Evolutionary conservation across 306 rosid species (phyloP).

Genomic region (Arachis stenosperma): DNA sequence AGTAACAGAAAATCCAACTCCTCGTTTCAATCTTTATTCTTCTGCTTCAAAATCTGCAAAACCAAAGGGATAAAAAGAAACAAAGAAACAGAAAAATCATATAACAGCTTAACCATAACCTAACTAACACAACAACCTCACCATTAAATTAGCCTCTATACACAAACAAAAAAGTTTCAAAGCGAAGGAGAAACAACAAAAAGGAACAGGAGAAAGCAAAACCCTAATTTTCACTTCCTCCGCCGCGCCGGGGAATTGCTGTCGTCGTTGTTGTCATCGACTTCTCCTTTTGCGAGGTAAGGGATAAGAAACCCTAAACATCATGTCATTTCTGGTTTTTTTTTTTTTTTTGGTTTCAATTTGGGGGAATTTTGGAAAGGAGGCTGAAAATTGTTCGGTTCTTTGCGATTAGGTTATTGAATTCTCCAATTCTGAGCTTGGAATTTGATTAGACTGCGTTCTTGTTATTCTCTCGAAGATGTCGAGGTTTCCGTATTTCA

Average conservation of each 20-base stretch:
- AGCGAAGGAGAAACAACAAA: neutral
- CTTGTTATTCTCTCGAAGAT: slow-evolving; percentile 26
- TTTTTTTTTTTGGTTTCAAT: neutral
- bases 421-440: slow-evolving; percentile 51
- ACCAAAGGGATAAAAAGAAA: neutral
- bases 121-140: neutral
- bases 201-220: neutral
- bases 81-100: neutral
- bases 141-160: neutral
- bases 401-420: slow-evolving; percentile 27
- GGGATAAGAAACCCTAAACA: neutral
- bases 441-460: neutral
- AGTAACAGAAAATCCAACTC: slow-evolving; percentile 25
- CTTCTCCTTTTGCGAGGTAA: slow-evolving; percentile 30
- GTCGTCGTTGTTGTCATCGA: slow-evolving; percentile 8
- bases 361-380: neutral
- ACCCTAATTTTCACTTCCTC: neutral
- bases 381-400: neutral
- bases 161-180: no score
- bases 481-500: slow-evolving; percentile 66
- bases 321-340: neutral
- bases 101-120: neutral
- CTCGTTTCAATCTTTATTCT: neutral
- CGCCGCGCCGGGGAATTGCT: slow-evolving; percentile 2
- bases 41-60: neutral